A percentile compares a stretch with the other conserved stretches of the same genome.
These are phyloP conservation scores for Dalechampia spathulata DNA, from an alignment of 441 rosid species.

Conservation along the genomic window DNA sequence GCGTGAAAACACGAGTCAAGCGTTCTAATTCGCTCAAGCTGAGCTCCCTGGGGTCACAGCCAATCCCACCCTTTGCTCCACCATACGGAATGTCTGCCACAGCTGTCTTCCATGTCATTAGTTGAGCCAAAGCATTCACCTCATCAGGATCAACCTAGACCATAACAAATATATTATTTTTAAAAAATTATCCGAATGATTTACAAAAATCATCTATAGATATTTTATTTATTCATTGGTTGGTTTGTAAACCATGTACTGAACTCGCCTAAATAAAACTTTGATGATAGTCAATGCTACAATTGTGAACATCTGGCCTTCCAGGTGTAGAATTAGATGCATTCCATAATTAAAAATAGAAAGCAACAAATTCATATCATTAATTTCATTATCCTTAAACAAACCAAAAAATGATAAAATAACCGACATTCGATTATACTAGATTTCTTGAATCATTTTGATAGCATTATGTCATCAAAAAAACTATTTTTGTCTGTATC, in stretches of 20 bases:
- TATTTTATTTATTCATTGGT: too few species aligned
- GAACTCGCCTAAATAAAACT: not conserved
- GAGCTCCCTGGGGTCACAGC: constrained; percentile 70
- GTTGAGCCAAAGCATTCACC: constrained; percentile 94
- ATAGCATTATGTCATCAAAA: not conserved
- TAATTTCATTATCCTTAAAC: too few species aligned
- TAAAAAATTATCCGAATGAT: too few species aligned
- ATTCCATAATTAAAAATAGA: not conserved
- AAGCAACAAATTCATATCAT: not conserved
- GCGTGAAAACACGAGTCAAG: constrained; percentile 91
- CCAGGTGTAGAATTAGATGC: not conserved
- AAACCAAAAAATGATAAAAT: not conserved
- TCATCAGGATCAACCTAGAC: constrained; percentile 95
- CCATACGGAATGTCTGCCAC: constrained; percentile 97
- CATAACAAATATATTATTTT: too few species aligned
- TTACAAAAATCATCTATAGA: too few species aligned
- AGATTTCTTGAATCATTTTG: not conserved
- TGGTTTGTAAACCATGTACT: not conserved
- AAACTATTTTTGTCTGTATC: not conserved
- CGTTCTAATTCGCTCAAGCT: constrained; percentile 72
- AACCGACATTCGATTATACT: not conserved
- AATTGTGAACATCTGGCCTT: not conserved
- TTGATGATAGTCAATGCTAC: not conserved
- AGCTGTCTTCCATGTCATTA: constrained; percentile 98
- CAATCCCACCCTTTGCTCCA: constrained; percentile 97